These are phyloP conservation scores for Bidens hawaiensis DNA, from an alignment of 140 eudicot species.

Conservation along the genomic window DNA sequence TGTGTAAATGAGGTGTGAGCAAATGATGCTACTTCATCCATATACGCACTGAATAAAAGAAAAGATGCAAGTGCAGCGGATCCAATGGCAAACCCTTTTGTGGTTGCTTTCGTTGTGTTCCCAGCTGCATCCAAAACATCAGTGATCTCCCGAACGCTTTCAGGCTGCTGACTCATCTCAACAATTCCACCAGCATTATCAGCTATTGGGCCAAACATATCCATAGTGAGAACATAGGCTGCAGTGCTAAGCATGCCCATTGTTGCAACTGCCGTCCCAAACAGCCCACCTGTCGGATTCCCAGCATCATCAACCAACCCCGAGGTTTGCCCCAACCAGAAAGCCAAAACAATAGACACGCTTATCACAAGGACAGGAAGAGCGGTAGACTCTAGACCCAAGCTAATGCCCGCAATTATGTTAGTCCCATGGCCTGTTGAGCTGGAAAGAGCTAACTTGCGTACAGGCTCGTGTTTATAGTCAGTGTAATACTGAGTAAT, in stretches of 20 bases:
- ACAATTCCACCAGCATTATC: slow-evolving; percentile 99
- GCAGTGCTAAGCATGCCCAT: slow-evolving; percentile 99
- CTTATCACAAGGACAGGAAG: slow-evolving; percentile 95
- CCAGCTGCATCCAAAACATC: slow-evolving; percentile 98
- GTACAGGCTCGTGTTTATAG: slow-evolving; percentile 92
- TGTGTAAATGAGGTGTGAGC: slow-evolving; percentile 65
- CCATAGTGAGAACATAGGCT: slow-evolving; percentile 96
- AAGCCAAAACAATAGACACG: slow-evolving; percentile 64
- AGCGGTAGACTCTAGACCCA: slow-evolving; percentile 94
- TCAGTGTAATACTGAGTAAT: slow-evolving; percentile 93
- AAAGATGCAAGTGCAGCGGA: slow-evolving; percentile 99
- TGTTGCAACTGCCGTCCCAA: slow-evolving; percentile 99
- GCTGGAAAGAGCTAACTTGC: slow-evolving; percentile 82
- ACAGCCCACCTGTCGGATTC: slow-evolving; percentile 89
- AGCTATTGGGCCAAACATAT: slow-evolving; percentile 98
- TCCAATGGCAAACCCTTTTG: slow-evolving; percentile 97
- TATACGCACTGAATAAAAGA: slow-evolving; percentile 92
- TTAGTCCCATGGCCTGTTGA: slow-evolving; percentile 95
- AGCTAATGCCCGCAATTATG: slow-evolving; percentile 90
- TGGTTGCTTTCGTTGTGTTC: slow-evolving; percentile 96
- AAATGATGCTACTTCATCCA: slow-evolving; percentile 95
- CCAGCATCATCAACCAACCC: slow-evolving; percentile 90
- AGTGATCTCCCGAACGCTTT: slow-evolving; percentile 89
- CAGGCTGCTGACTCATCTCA: slow-evolving; percentile 99
- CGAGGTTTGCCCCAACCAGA: slow-evolving; percentile 93